Evolutionary conservation across 164 flowering plant genomes (phyloP).

Genomic region (Umbellularia californica): DNA sequence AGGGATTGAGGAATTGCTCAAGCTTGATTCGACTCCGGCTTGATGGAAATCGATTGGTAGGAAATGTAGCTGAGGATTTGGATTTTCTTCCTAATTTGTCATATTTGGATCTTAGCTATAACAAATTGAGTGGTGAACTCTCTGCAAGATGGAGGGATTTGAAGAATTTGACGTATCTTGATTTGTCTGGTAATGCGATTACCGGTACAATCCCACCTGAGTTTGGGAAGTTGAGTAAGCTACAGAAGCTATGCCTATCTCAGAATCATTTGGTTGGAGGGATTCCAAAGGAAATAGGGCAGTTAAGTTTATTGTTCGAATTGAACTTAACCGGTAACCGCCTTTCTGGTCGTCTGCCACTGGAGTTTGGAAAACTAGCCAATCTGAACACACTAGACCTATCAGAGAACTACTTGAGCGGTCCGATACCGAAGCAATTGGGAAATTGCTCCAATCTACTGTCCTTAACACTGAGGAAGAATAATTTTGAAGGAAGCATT

Average conservation of each 20-base stretch:
- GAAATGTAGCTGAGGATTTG: constrained; percentile 24
- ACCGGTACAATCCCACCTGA: constrained; percentile 23
- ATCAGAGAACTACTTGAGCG: neutral
- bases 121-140: constrained; percentile 27
- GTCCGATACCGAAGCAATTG: neutral
- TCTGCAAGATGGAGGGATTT: constrained; percentile 32
- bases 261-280: constrained; percentile 11
- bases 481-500: neutral
- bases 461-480: constrained; percentile 1
- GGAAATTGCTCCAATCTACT: neutral
- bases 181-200: constrained; percentile 5
- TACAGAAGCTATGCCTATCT: constrained; percentile 11
- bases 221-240: constrained; percentile 8
- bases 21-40: neutral
- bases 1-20: constrained; percentile 1
- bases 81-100: constrained; percentile 25
- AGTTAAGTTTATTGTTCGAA: neutral
- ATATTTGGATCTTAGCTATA: constrained; percentile 19
- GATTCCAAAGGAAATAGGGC: constrained; percentile 7
- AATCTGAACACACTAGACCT: neutral
- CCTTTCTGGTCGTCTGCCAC: neutral
- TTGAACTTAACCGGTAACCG: constrained; percentile 1
- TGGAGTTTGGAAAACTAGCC: neutral
- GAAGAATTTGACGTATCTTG: constrained; percentile 7
- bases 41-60: neutral